Evolutionary conservation across 768 basidiomycete species (phyloP).

Genomic region (Lentinula raphanica): DNA sequence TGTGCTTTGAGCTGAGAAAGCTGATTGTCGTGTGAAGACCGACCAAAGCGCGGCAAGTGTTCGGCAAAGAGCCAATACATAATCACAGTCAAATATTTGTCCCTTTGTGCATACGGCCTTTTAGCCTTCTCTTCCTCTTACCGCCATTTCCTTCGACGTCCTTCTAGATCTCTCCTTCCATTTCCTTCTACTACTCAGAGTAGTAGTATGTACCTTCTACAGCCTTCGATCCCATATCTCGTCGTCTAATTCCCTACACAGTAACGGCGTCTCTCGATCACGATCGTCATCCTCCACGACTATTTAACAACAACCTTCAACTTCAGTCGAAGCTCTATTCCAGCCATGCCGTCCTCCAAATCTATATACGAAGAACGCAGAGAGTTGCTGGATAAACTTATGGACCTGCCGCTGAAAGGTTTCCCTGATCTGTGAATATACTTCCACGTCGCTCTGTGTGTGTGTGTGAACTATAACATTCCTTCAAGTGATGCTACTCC

Average conservation of each 20-base stretch:
- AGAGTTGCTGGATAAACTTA: constrained; percentile 16
- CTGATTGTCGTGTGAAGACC: constrained; percentile 1
- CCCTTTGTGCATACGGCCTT: constrained; percentile 9
- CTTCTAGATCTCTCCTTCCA: background rate
- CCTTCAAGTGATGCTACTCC: constrained; percentile 25
- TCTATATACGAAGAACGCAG: constrained; percentile 1
- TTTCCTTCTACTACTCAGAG: background rate
- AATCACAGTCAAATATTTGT: constrained; percentile 25
- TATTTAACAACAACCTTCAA: background rate
- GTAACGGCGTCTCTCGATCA: background rate
- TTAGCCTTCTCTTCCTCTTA: background rate
- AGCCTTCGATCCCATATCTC: background rate
- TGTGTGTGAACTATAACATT: constrained; percentile 9
- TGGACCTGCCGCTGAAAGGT: constrained; percentile 15
- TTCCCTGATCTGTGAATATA: constrained; percentile 16
- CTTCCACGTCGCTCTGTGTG: constrained; percentile 3
- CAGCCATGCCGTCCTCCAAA: background rate
- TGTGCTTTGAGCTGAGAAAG: background rate
- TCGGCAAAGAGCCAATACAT: background rate
- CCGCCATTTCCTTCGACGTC: constrained; percentile 7
- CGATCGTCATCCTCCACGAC: background rate
- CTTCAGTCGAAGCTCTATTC: background rate
- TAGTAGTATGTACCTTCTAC: background rate
- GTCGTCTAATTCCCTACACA: background rate
- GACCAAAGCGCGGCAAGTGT: background rate